phyloP scores from a whole-genome alignment of 192 early-diverging fungal genomes.

The Rhizophagus prolifer region DNA sequence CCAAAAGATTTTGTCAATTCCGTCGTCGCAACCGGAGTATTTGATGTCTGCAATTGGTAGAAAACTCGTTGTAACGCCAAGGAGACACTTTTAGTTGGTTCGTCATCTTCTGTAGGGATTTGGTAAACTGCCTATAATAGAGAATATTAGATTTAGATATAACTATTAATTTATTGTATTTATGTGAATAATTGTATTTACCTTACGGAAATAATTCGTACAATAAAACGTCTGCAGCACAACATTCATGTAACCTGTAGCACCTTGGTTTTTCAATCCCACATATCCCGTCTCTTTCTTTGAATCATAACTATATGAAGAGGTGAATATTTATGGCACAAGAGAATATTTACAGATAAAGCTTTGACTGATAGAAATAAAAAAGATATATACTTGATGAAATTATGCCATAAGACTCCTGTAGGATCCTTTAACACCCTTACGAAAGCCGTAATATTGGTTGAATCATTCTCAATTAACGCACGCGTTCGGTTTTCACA shows the following conservation, averaged over 20 bases:
- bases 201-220: constrained; percentile 89
- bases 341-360: constrained; percentile 20
- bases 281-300: constrained; percentile 89
- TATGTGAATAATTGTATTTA: background rate
- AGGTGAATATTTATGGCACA: constrained; percentile 8
- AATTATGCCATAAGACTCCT: constrained; percentile 95
- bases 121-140: constrained; percentile 76
- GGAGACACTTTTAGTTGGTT: constrained; percentile 83
- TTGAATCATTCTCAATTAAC: constrained; percentile 66
- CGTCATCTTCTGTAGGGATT: constrained; percentile 89
- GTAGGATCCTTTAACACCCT: constrained; percentile 81
- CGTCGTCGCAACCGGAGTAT: constrained; percentile 80
- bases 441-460: constrained; percentile 69
- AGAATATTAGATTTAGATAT: background rate
- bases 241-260: constrained; percentile 99
- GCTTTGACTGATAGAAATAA: constrained; percentile 17
- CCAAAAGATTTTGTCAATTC: constrained; percentile 98
- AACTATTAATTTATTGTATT: no score
- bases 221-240: constrained; percentile 95
- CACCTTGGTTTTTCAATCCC: constrained; percentile 95
- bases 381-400: constrained; percentile 64
- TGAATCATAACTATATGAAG: constrained; percentile 75
- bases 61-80: constrained; percentile 94
- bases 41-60: constrained; percentile 79
- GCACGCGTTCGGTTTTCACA: constrained; percentile 47